Percentiles rank a stretch among this genome's conserved stretches.
Evolutionary conservation across 768 basidiomycete species (phyloP).

Genomic region (Lactarius hatsudake): DNA sequence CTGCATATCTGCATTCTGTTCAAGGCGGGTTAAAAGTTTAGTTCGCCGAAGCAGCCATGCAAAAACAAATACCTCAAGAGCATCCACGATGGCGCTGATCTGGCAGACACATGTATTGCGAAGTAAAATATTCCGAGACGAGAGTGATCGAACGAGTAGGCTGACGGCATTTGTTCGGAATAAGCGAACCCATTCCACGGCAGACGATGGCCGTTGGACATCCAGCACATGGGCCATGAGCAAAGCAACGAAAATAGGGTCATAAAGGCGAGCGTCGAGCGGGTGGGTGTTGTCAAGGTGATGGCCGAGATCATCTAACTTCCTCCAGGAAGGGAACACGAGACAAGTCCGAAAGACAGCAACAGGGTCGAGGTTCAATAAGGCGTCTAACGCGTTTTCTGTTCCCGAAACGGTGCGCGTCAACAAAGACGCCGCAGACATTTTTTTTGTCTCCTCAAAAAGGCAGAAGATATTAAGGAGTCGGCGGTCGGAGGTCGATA

Average conservation of each 20-base stretch:
- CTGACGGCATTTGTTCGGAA: slow-evolving; percentile 78
- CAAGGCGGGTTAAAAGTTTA: slow-evolving; percentile 32
- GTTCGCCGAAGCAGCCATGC: background rate
- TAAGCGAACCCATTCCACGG: slow-evolving; percentile 81
- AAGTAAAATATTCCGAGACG: slow-evolving; percentile 57
- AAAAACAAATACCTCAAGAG: slow-evolving; percentile 54
- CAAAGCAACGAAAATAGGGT: slow-evolving; percentile 72
- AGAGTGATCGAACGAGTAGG: slow-evolving; percentile 68
- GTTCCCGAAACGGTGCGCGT: slow-evolving; percentile 47
- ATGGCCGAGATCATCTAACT: slow-evolving; percentile 40
- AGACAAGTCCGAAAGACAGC: slow-evolving; percentile 69
- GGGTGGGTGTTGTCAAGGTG: slow-evolving; percentile 26
- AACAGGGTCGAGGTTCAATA: slow-evolving; percentile 67
- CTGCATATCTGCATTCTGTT: slow-evolving; percentile 61
- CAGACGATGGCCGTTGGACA: slow-evolving; percentile 54
- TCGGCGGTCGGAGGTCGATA: slow-evolving; percentile 59
- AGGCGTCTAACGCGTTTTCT: slow-evolving; percentile 54
- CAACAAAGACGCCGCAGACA: slow-evolving; percentile 63
- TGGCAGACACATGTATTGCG: slow-evolving; percentile 62
- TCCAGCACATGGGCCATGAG: slow-evolving; percentile 66
- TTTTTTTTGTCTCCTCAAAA: slow-evolving; percentile 69
- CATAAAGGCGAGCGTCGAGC: slow-evolving; percentile 56
- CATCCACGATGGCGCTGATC: slow-evolving; percentile 56
- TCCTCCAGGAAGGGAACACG: slow-evolving; percentile 65
- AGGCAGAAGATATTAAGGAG: slow-evolving; percentile 75